A percentile compares a stretch with the other conserved stretches of the same genome.
These are phyloP conservation scores for Besnoitia besnoiti DNA, from an alignment of 169 alveolate genomes.

Conservation along the genomic window DNA sequence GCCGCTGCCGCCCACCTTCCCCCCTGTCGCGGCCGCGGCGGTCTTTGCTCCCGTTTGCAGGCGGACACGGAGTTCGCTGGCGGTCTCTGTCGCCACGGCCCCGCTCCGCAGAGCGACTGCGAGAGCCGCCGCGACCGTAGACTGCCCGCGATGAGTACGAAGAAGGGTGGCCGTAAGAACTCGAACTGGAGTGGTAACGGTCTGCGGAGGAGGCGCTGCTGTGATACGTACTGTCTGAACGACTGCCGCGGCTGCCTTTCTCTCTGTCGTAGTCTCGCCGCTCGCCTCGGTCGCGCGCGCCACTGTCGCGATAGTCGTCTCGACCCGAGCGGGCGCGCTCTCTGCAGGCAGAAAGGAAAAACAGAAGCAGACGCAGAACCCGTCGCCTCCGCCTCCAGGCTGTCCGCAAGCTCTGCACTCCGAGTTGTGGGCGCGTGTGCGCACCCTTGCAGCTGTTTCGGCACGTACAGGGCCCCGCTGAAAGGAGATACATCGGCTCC, in stretches of 20 bases:
- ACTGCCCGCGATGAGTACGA: not conserved
- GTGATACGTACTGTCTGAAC: not conserved
- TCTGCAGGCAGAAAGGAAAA: not conserved
- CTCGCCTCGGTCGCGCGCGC: not conserved
- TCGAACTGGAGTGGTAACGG: not conserved
- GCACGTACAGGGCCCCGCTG: no score
- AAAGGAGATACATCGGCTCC: no score
- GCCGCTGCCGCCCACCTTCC: not conserved
- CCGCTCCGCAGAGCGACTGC: not conserved
- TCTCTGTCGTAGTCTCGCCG: not conserved
- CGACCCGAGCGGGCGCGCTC: not conserved
- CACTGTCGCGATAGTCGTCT: not conserved
- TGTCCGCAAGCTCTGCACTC: no score
- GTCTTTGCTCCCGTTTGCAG: not conserved
- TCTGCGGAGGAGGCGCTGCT: not conserved
- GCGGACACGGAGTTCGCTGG: not conserved
- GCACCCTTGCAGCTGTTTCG: no score
- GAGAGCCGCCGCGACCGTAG: not conserved
- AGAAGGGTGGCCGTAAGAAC: not conserved
- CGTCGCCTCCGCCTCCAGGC: no score
- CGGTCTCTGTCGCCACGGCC: not conserved
- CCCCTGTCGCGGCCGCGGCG: not conserved
- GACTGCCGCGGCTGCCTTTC: constrained; percentile 2
- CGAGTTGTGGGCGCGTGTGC: no score
- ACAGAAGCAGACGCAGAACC: not conserved